A percentile compares a stretch with the other conserved stretches of the same genome.
These are phyloP conservation scores for Dendrobium huoshanense DNA, from an alignment of 106 monocot genomes.

Conservation along the genomic window DNA sequence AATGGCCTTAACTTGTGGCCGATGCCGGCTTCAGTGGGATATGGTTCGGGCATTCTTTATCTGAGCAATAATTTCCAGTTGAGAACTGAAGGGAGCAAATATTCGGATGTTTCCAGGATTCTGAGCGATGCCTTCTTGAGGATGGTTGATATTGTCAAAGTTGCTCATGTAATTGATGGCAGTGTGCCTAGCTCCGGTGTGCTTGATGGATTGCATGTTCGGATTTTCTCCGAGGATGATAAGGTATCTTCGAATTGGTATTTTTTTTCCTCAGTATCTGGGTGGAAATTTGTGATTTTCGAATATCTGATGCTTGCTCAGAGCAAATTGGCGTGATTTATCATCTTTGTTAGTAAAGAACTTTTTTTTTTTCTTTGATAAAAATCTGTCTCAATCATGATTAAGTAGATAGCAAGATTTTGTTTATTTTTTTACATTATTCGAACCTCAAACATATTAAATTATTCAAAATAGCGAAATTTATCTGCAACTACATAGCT, in stretches of 20 bases:
- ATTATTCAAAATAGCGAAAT: no score
- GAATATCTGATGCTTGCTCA: no score
- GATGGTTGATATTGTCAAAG: constrained; percentile 36
- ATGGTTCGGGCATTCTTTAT: constrained; percentile 38
- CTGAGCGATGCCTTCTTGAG: constrained; percentile 62
- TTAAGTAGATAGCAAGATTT: no score
- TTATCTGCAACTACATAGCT: no score
- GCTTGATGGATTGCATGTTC: constrained; percentile 47
- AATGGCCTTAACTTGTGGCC: constrained; percentile 72
- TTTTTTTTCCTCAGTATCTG: no score
- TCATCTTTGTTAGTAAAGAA: no score
- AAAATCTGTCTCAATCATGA: no score
- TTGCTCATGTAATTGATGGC: constrained; percentile 28
- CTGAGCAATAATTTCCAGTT: constrained; percentile 47
- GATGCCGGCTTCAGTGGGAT: constrained; percentile 48
- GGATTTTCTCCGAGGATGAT: constrained; percentile 39
- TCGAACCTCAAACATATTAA: no score
- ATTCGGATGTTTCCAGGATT: constrained; percentile 45
- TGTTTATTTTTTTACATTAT: no score
- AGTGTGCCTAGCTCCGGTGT: constrained; percentile 14
- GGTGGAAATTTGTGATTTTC: no score
- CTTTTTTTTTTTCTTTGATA: no score
- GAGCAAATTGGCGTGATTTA: no score
- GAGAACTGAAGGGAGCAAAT: constrained; percentile 52
- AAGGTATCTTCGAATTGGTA: constrained; percentile 4